Base-by-base conservation (phyloP, 768 basidiomycete species). In the Phanerochaete carnosa region DNA sequence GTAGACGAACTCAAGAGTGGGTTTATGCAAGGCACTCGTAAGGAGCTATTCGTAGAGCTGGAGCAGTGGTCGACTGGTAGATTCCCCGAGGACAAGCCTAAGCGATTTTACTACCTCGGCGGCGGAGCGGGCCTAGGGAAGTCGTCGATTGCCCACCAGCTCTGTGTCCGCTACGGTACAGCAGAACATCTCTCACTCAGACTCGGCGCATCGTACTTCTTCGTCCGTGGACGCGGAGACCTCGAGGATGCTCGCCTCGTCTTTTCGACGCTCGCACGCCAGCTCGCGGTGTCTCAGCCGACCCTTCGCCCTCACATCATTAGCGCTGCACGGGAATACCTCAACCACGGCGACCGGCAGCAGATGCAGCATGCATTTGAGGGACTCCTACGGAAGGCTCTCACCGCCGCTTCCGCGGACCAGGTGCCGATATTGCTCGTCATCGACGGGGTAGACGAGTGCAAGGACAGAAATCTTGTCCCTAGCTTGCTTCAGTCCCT, bases 61-160 rank as follows among this genome's bases (percentile, higher is more conserved):
- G n/a, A n/a, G n/a, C n/a, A n/a, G n/a, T n/a, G n/a, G n/a, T n/a
- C n/a, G n/a, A n/a, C n/a, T n/a, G n/a, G n/a, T n/a, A n/a, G n/a
- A n/a, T n/a, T n/a, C n/a, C n/a, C n/a, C n/a, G n/a, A n/a, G n/a
- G n/a, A n/a, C n/a, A n/a, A n/a, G n/a, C n/a, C n/a, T n/a, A n/a
- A n/a, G n/a, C n/a, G n/a, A n/a, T n/a, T 60, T 15, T 60, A 52
- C 23, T 28, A n/a, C 4, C 59, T 60, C n/a, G 45, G 15, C 35
- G 59, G 59, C 35, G 51, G 28, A 0, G 51, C 45, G 1, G 59
- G 59, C 3, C 22, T 37, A 7, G 59, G 59, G 15, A 60, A 60
- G 29, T 60, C 59, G 1, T 23, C 59, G 0, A 45, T 60, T 25
- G 43, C 59, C n/a, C 29, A 50, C 25, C 49, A 50, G 29, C 49